A percentile compares a stretch with the other conserved stretches of the same genome.
These are phyloP conservation scores for Populus pruinosa DNA, from an alignment of 345 rosid genomes.

Conservation along the genomic window DNA sequence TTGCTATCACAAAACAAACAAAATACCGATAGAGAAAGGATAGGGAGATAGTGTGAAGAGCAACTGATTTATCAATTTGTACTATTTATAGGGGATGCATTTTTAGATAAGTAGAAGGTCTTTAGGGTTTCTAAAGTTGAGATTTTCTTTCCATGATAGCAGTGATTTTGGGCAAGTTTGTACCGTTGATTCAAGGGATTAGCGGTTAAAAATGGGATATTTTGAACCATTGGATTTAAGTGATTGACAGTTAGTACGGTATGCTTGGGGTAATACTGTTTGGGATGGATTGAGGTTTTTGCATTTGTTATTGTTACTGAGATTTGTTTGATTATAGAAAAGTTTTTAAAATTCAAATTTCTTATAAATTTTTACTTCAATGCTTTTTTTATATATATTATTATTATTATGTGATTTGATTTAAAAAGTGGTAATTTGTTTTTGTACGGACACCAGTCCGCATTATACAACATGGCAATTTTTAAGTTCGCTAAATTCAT, in stretches of 20 bases:
- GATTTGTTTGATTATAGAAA: too few species aligned
- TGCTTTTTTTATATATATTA: too few species aligned
- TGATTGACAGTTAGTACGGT: too few species aligned
- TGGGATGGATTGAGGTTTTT: background rate
- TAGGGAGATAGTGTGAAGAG: background rate
- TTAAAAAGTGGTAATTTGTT: too few species aligned
- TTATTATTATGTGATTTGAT: background rate
- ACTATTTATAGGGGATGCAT: conserved; percentile 10
- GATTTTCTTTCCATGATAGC: background rate
- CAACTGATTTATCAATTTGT: background rate
- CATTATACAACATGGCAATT: too few species aligned
- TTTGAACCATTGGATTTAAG: too few species aligned
- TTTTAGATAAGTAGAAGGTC: conserved; percentile 6
- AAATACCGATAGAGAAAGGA: background rate
- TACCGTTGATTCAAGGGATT: background rate
- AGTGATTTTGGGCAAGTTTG: background rate
- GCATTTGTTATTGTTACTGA: background rate
- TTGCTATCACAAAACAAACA: background rate
- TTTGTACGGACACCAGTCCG: too few species aligned
- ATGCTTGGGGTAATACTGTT: background rate
- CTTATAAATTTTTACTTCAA: too few species aligned
- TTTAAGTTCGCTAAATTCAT: too few species aligned
- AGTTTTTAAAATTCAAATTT: too few species aligned
- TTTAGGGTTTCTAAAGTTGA: background rate
- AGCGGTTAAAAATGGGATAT: background rate